Percentiles rank a stretch among this genome's conserved stretches.
phyloP scores from a whole-genome alignment of 495 filamentous ascomycete species.

The Amniculicola lignicola region DNA sequence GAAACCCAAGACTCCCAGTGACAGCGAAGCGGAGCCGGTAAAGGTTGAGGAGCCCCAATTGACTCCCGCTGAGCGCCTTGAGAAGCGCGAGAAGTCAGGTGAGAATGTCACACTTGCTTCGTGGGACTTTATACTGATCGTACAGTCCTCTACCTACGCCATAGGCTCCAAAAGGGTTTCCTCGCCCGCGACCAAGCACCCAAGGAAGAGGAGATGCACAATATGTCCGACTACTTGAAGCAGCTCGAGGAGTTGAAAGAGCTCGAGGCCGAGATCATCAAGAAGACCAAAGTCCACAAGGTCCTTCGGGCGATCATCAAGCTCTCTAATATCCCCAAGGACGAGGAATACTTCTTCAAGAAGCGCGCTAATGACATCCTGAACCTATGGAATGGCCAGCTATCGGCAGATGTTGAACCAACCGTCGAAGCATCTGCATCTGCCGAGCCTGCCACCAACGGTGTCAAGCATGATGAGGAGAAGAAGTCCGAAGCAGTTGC shows the following conservation, averaged over 20 bases:
- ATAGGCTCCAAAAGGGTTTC: slow-evolving; percentile 88
- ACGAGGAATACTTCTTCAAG: slow-evolving; percentile 83
- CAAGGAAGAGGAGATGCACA: slow-evolving; percentile 78
- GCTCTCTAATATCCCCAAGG: slow-evolving; percentile 72
- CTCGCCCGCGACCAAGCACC: slow-evolving; percentile 75
- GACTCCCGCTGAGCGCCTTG: slow-evolving; percentile 57
- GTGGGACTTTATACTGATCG: too few species aligned
- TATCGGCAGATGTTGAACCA: slow-evolving; percentile 56
- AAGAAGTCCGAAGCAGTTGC: slow-evolving; percentile 50
- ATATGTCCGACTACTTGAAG: slow-evolving; percentile 72
- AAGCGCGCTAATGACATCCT: slow-evolving; percentile 68
- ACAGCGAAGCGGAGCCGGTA: slow-evolving; percentile 51
- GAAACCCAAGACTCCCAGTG: slow-evolving; percentile 57
- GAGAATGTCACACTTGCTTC: too few species aligned
- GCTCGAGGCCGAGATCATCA: slow-evolving; percentile 81
- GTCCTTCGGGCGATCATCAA: slow-evolving; percentile 88
- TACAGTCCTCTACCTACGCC: slow-evolving; percentile 74
- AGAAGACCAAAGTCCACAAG: slow-evolving; percentile 87
- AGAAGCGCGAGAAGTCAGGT: slow-evolving; percentile 60
- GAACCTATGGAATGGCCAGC: slow-evolving; percentile 75
- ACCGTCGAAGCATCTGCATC: not conserved
- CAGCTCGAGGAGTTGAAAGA: slow-evolving; percentile 77
- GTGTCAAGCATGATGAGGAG: slow-evolving; percentile 51
- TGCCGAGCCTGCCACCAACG: slow-evolving; percentile 47
- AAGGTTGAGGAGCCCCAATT: slow-evolving; percentile 55